Base-by-base conservation (phyloP, 106 monocot genomes). In the Dioscorea dumetorum region DNA sequence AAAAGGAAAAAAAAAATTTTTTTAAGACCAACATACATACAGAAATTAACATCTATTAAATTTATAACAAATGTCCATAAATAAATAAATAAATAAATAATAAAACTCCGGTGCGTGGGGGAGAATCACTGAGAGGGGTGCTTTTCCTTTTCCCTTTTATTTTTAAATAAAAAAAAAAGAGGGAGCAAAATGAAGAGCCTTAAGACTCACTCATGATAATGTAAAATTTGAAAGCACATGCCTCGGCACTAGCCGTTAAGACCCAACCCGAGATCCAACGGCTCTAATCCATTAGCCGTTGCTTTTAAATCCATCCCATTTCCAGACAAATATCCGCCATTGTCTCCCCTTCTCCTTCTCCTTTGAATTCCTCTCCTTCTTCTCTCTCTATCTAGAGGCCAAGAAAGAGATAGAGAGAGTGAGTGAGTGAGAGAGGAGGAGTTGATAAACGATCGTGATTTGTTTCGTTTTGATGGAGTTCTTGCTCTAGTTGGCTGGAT, bases 221-320 rank as follows among this genome's bases (percentile, higher is more conserved):
- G 41, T 8, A 10, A 41, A 41, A 41, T 41, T 41, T 41, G 41
- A 77, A 77, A 69, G 70, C 71, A 71, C 71, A 60, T 67, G 78
- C 21, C 18, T 5, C 67, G 48, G 49, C 41, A 41, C 41, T 76
- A 76, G 69, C 78, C 78, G 72, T 72, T 78, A 48, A 61, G 58
- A 19, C 24, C 15, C 24, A 50, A 33, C 48, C 62, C 21, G 12
- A 20, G 9, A 79, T 83, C 75, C 62, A 75, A 83, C 83, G 83
- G 79, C 75, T 72, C 21, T 23, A 19, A 54, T 68, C 18, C 50
- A 50, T 51, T 68, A 74, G 77, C 83, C 79, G 83, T 83, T 79
- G 63, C 56, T 10, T 48, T 61, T 59, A 52, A 75, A 76, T 17
- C 22, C 3, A 49, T 19, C 49, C 28, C 24, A 22, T 35, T 60